phyloP scores from a whole-genome alignment of 2,329 filamentous ascomycete genomes.

The Verticillium nubilum region DNA sequence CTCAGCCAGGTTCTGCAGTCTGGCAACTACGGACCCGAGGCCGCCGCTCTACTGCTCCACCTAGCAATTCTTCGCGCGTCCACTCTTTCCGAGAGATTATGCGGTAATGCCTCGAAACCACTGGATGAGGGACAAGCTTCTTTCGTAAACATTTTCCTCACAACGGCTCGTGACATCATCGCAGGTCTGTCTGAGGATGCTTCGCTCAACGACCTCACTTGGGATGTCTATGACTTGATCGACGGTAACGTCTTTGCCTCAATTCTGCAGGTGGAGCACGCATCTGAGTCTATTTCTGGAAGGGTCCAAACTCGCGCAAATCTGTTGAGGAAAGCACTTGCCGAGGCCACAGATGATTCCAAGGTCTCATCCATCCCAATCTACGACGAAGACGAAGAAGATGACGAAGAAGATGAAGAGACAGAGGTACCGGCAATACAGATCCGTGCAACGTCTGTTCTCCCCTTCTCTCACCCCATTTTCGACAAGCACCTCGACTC shows the following conservation, averaged over 20 bases:
- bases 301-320: background rate
- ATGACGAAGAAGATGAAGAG: background rate
- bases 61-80: background rate
- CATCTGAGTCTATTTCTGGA: background rate
- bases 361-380: background rate
- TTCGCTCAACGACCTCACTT: conserved; percentile 4
- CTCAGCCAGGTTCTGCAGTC: background rate
- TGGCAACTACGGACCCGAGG: background rate
- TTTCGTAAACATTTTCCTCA: background rate
- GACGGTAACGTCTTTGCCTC: conserved; percentile 23
- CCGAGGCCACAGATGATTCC: background rate
- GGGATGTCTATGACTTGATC: conserved; percentile 25
- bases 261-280: background rate
- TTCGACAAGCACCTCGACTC: conserved; percentile 39
- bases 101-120: background rate
- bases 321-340: background rate
- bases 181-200: background rate
- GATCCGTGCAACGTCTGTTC: conserved; percentile 17
- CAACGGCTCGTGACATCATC: background rate
- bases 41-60: background rate
- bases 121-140: background rate
- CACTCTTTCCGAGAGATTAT: background rate
- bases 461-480: conserved; percentile 41
- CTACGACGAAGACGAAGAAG: background rate
- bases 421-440: background rate